Evolutionary conservation across 192 early-diverging fungal genomes (phyloP), one percentile per base, ranked within the genome.

Genomic region (Neocallimastix lanati): DNA sequence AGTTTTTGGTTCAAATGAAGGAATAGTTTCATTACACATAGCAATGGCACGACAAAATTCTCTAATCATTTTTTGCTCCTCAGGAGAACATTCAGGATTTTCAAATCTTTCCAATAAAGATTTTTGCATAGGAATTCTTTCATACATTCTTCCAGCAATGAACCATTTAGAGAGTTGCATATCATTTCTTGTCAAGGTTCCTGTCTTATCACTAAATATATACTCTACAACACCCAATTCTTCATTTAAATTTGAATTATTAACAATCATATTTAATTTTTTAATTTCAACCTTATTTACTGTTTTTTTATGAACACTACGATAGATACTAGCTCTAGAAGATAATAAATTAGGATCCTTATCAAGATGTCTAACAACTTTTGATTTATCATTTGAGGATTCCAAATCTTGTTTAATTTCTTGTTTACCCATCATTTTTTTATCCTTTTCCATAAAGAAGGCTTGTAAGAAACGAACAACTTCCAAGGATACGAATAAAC

Each of bases 401-500:
- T 78, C 28, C 9, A 29, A 28, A 29, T 28, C 16, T 16, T 29
- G 80, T 27, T 33, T 13, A 30, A 28, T 29, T 78, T 33, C 58
- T 14, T 58, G 76, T 27, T 35, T 58, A 78, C 80, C 77, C 28
- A 78, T 78, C 92, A 93, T 93, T 28, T 85, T 84, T 29, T 80
- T 77, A 80, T 93, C 92, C 88, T 87, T 88, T 29, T 85, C 82
- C 87, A 93, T 92, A 81, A 86, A 88, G 40, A 85, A 85, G 16
- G 88, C 90, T 78, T 93, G 92, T 4, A 88, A 84, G 0, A 92
- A 81, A 78, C 90, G 90, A 77, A 88, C 90, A 76, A 93, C 79
- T 82, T 93, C 92, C 29, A 93, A 88, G 38, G 90, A 88, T 76
- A 93, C 90, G 82, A 93, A 92, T n/a, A 93, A 86, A 30, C 91